phyloP scores from a whole-genome alignment of 345 rosid genomes.

The Linum tenue region DNA sequence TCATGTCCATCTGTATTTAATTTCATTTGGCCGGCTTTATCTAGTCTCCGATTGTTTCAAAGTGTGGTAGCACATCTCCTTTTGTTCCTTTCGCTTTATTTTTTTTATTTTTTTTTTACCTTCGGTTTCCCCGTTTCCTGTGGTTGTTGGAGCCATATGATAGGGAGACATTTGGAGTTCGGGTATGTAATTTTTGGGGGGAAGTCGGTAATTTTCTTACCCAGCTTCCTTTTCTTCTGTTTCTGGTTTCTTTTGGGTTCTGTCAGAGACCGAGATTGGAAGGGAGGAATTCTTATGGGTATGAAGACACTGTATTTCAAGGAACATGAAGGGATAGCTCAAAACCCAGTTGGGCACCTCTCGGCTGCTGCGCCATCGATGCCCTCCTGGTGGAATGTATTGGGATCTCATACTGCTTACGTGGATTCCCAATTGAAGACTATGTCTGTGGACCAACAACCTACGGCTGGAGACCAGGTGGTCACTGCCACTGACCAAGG shows the following conservation, averaged over 20 bases:
- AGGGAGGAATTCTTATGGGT: slow-evolving; percentile 40
- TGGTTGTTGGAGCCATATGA: background rate
- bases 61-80: background rate
- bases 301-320: slow-evolving; percentile 61
- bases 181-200: background rate
- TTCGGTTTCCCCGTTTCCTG: too few species aligned
- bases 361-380: slow-evolving; percentile 37
- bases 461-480: slow-evolving; percentile 20
- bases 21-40: background rate
- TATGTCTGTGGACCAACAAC: slow-evolving; percentile 26
- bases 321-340: slow-evolving; percentile 52
- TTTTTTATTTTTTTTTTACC: too few species aligned
- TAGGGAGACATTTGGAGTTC: background rate
- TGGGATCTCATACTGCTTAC: slow-evolving; percentile 42
- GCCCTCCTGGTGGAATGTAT: slow-evolving; percentile 56
- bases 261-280: slow-evolving; percentile 13
- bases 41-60: background rate
- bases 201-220: slow-evolving; percentile 5
- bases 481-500: slow-evolving; percentile 25
- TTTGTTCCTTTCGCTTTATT: background rate
- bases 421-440: slow-evolving; percentile 43
- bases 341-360: slow-evolving; percentile 38
- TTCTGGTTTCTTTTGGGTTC: slow-evolving; percentile 12
- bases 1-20: background rate
- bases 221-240: background rate